phyloP scores from a whole-genome alignment of 345 rosid genomes.

The Cardiospermum halicacabum region DNA sequence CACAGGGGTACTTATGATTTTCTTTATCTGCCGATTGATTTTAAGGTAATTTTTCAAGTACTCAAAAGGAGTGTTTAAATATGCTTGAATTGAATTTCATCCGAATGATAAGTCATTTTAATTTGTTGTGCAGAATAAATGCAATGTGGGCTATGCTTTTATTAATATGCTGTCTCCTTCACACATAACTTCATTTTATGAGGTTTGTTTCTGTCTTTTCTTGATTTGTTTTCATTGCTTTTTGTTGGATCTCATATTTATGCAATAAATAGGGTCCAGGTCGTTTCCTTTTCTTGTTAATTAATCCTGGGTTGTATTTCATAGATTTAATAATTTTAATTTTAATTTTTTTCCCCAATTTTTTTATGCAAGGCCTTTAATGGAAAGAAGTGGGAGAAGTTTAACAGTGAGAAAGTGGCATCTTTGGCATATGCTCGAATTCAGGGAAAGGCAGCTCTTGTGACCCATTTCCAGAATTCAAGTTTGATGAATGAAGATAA shows the following conservation, averaged over 20 bases:
- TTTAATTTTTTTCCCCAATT: no score
- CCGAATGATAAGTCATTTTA: constrained; percentile 13
- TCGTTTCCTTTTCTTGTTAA: not conserved
- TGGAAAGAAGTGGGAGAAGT: constrained; percentile 91
- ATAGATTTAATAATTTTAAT: constrained; percentile 4
- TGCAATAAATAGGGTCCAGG: not conserved
- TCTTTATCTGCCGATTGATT: constrained; percentile 73
- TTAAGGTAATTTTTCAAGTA: constrained; percentile 48
- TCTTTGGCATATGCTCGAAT: constrained; percentile 82
- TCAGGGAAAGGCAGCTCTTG: constrained; percentile 76
- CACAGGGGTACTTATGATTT: constrained; percentile 64
- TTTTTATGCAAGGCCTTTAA: constrained; percentile 54
- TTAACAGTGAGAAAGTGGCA: constrained; percentile 88
- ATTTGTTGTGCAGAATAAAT: constrained; percentile 59
- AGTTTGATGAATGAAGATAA: constrained; percentile 90
- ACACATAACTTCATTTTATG: constrained; percentile 58
- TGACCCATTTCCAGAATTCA: constrained; percentile 81
- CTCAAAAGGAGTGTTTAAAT: constrained; percentile 8
- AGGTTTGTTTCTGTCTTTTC: constrained; percentile 35
- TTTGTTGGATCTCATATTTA: not conserved
- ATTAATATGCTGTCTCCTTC: constrained; percentile 72
- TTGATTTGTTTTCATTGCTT: not conserved
- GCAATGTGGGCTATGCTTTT: constrained; percentile 83
- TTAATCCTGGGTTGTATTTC: constrained; percentile 1
- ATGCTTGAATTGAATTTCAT: constrained; percentile 5